A percentile compares a stretch with the other conserved stretches of the same genome.
phyloP scores from a whole-genome alignment of 1,284 basidiomycete species.

The Apiotrichum akiyoshidainum region DNA sequence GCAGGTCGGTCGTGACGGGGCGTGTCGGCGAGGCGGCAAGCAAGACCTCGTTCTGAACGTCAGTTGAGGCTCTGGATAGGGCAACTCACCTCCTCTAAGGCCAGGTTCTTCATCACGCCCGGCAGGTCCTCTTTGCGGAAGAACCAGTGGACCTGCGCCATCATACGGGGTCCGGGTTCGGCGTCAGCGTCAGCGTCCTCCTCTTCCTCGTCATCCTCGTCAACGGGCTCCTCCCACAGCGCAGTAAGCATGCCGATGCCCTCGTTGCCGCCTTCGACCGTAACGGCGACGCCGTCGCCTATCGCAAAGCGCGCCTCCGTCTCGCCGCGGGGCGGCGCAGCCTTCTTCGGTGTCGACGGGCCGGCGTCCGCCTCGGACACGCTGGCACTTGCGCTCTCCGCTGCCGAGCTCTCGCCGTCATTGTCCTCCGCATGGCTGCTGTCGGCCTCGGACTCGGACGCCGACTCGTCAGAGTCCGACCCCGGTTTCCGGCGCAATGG shows the following conservation, averaged over 20 bases:
- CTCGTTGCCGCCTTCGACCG: conserved; percentile 42
- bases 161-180: conserved; percentile 30
- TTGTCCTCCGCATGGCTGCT: background rate
- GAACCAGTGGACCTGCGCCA: conserved; percentile 50
- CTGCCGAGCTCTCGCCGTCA: background rate
- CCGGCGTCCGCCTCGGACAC: background rate
- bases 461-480: background rate
- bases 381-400: background rate
- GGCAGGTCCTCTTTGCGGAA: conserved; percentile 47
- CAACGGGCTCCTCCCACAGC: conserved; percentile 42
- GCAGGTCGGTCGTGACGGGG: conserved; percentile 35
- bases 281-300: conserved; percentile 47
- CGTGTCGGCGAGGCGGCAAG: conserved; percentile 38
- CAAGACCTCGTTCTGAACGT: conserved; percentile 47
- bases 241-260: conserved; percentile 44
- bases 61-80: too few relatives aligned
- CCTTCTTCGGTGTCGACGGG: background rate
- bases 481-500: background rate
- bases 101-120: conserved; percentile 45
- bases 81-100: conserved; percentile 45
- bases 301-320: conserved; percentile 35
- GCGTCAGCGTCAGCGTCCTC: conserved; percentile 12
- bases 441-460: background rate
- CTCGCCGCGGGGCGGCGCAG: background rate
- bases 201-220: conserved; percentile 16